A percentile compares a stretch with the other conserved stretches of the same genome.
phyloP scores from a whole-genome alignment of 2,329 filamentous ascomycete genomes.

The Penicillium nordicum region DNA sequence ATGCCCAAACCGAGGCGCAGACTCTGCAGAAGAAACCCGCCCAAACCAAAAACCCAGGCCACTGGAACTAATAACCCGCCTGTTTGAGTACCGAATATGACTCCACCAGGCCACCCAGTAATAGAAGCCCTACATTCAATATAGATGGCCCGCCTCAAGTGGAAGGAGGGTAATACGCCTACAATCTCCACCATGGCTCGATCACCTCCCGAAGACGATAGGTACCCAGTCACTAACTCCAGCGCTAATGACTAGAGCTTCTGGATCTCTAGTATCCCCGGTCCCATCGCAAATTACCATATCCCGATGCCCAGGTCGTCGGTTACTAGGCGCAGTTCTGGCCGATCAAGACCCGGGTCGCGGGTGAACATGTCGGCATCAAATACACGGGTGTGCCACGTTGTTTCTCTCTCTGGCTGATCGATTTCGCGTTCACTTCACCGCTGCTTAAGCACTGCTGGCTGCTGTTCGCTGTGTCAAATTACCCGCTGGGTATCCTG shows the following conservation, averaged over 20 bases:
- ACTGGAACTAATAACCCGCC: background rate
- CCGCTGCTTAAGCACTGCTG: background rate
- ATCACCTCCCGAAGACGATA: background rate
- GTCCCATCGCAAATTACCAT: background rate
- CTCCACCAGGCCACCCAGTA: background rate
- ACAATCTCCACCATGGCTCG: background rate
- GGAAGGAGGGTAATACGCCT: background rate
- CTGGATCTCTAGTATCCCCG: background rate
- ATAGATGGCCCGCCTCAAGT: background rate
- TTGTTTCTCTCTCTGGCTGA: background rate
- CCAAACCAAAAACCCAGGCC: no score
- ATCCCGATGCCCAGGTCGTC: background rate
- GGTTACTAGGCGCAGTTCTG: background rate
- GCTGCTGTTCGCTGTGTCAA: background rate
- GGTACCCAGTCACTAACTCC: background rate
- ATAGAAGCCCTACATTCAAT: background rate
- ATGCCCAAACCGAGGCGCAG: background rate
- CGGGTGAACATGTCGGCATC: constrained; percentile 1
- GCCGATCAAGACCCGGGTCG: background rate
- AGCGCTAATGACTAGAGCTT: background rate
- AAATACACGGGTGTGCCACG: background rate
- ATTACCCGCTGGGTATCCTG: background rate
- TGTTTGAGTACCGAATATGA: no score
- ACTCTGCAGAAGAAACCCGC: background rate
- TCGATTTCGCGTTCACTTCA: background rate